These are phyloP conservation scores for Camellia lanceoleosa DNA, from an alignment of 148 eudicot species.

Conservation along the genomic window DNA sequence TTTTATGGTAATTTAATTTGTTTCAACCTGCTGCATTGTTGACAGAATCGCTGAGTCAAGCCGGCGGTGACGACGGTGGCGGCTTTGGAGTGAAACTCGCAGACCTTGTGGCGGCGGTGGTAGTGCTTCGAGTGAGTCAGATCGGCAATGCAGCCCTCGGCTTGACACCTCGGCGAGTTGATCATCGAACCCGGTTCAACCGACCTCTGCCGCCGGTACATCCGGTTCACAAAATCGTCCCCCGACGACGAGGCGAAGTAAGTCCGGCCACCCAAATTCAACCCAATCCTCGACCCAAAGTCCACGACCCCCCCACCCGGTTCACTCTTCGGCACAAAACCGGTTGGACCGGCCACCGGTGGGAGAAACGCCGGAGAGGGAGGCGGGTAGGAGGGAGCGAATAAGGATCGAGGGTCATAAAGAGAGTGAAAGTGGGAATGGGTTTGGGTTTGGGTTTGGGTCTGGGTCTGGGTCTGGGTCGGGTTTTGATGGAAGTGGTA, in stretches of 20 bases:
- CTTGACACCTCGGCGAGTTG: conserved; percentile 71
- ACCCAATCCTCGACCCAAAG: conserved; percentile 50
- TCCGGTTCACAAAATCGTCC: conserved; percentile 81
- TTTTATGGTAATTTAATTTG: not conserved
- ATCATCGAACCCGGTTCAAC: conserved; percentile 39
- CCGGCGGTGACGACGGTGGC: conserved; percentile 83
- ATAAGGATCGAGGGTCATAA: conserved; percentile 48
- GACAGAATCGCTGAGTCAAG: conserved; percentile 91
- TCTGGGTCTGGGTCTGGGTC: not conserved
- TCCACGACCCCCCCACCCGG: conserved; percentile 40
- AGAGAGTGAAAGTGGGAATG: conserved; percentile 22
- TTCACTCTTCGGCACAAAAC: conserved; percentile 61
- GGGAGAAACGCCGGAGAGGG: conserved; percentile 30
- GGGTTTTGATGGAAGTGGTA: conserved; percentile 17
- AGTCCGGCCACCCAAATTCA: conserved; percentile 87
- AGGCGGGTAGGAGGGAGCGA: conserved; percentile 27
- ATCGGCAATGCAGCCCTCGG: conserved; percentile 89
- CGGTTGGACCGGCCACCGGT: conserved; percentile 37
- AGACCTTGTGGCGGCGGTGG: conserved; percentile 96
- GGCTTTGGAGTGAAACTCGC: conserved; percentile 97
- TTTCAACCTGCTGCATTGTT: conserved; percentile 88
- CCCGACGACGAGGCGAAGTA: conserved; percentile 66
- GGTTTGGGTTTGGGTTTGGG: not conserved
- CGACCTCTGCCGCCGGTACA: conserved; percentile 76
- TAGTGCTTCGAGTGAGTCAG: conserved; percentile 85